phyloP scores from a whole-genome alignment of 495 filamentous ascomycete genomes.

The Usnea hakonensis region DNA sequence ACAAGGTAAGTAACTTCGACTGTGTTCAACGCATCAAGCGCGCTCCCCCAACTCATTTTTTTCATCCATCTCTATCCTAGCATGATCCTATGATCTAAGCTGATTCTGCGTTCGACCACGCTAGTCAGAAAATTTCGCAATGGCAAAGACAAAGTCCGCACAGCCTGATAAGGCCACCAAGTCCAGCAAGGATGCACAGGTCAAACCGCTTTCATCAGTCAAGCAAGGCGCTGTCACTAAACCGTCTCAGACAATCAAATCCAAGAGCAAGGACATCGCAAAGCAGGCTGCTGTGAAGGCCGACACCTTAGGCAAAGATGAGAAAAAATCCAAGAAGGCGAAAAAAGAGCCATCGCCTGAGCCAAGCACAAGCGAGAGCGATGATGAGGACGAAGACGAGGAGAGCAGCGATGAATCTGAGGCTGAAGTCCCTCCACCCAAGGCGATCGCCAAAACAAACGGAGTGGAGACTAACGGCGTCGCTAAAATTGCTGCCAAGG shows the following conservation, averaged over 20 bases:
- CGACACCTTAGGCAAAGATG: constrained; percentile 33
- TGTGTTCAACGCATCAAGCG: not conserved
- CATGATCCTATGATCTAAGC: not conserved
- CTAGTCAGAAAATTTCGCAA: constrained; percentile 27
- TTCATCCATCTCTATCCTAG: not conserved
- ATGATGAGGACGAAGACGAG: constrained; percentile 37
- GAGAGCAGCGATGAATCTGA: constrained; percentile 33
- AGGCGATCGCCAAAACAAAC: constrained; percentile 16
- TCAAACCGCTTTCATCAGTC: constrained; percentile 46
- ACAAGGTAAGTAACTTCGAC: not conserved
- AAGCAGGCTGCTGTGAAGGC: constrained; percentile 39
- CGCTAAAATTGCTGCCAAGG: constrained; percentile 11
- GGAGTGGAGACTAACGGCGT: constrained; percentile 21
- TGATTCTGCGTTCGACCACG: not conserved
- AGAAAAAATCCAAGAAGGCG: constrained; percentile 28
- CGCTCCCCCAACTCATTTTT: not conserved
- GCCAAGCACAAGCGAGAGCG: constrained; percentile 35
- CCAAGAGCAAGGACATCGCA: constrained; percentile 46
- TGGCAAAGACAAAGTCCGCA: constrained; percentile 46
- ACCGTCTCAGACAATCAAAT: constrained; percentile 38
- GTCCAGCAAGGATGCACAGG: constrained; percentile 36
- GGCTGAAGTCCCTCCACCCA: constrained; percentile 20
- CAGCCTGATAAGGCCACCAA: constrained; percentile 36
- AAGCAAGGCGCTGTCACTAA: constrained; percentile 47
- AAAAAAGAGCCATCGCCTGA: constrained; percentile 44